These are phyloP conservation scores for Globisporangium cederbergense DNA, from an alignment of 352 stramenopile genomes.

Conservation along the genomic window DNA sequence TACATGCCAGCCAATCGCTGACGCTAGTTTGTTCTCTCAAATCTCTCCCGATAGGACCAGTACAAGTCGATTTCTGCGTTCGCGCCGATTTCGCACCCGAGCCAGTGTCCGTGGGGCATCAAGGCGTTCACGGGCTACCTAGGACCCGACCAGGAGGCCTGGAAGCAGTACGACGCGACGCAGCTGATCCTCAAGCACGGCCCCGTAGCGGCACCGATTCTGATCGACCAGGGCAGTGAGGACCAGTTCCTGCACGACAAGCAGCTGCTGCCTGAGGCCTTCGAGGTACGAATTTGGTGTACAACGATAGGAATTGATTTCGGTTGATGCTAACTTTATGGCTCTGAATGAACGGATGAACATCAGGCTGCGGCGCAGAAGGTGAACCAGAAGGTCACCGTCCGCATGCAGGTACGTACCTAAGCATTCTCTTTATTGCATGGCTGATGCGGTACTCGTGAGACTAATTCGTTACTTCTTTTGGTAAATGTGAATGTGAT, in stretches of 20 bases:
- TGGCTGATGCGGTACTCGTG: background rate
- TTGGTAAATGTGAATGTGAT: background rate
- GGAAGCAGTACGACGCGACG: conserved; percentile 92
- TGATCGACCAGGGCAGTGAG: conserved; percentile 89
- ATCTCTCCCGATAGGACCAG: conserved; percentile 33
- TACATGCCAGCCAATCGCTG: background rate
- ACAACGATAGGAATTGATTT: background rate
- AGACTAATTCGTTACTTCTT: background rate
- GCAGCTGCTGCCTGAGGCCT: conserved; percentile 90
- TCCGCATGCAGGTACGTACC: conserved; percentile 61
- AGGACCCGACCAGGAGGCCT: conserved; percentile 83
- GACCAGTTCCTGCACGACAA: conserved; percentile 88
- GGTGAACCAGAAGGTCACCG: conserved; percentile 75
- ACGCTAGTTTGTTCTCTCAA: background rate
- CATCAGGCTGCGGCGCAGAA: conserved; percentile 61
- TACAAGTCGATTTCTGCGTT: conserved; percentile 96
- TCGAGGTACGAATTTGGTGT: conserved; percentile 41
- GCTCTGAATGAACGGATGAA: background rate
- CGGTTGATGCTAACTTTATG: background rate
- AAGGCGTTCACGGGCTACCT: conserved; percentile 98
- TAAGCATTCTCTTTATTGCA: background rate
- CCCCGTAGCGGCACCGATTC: conserved; percentile 61
- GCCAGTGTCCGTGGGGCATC: conserved; percentile 95
- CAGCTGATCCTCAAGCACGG: conserved; percentile 78
- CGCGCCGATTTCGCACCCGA: conserved; percentile 95